phyloP scores from a whole-genome alignment of 2,329 filamentous ascomycete genomes.

The Paecilomyces sp. region DNA sequence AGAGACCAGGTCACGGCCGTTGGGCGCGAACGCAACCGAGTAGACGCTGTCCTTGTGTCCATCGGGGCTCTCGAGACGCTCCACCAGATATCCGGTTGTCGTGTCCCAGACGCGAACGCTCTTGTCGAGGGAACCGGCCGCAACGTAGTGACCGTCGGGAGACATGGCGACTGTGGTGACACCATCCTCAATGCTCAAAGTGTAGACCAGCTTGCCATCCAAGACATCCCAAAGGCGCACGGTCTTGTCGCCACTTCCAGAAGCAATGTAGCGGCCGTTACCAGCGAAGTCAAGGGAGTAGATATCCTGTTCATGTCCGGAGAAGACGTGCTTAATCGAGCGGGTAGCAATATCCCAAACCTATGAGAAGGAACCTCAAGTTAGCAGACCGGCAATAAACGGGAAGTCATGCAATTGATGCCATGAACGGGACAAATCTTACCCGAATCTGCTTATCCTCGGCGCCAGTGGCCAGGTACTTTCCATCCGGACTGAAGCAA shows the following conservation, averaged over 20 bases:
- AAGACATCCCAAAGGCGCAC: constrained; percentile 96
- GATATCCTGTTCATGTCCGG: constrained; percentile 97
- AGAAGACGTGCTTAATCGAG: constrained; percentile 84
- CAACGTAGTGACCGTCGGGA: constrained; percentile 87
- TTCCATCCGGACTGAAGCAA: constrained; percentile 95
- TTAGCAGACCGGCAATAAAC: constrained; percentile 1
- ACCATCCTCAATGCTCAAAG: constrained; percentile 88
- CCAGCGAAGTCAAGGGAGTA: constrained; percentile 93
- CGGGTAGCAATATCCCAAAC: constrained; percentile 89
- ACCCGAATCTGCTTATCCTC: constrained; percentile 96
- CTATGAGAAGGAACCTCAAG: neutral
- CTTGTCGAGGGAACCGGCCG: constrained; percentile 92
- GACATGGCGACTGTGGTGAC: constrained; percentile 97
- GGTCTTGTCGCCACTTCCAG: constrained; percentile 87
- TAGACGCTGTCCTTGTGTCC: constrained; percentile 98
- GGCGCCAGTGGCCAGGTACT: constrained; percentile 87
- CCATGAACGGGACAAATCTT: constrained; percentile 29
- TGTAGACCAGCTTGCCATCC: constrained; percentile 71
- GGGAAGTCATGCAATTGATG: constrained; percentile 2
- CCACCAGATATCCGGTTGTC: constrained; percentile 73
- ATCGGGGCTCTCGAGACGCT: constrained; percentile 84
- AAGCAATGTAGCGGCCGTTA: constrained; percentile 89
- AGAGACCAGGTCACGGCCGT: constrained; percentile 85
- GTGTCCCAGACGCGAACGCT: constrained; percentile 97
- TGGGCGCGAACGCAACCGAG: constrained; percentile 90